A percentile compares a stretch with the other conserved stretches of the same genome.
These are phyloP conservation scores for Leptodermis oblonga DNA, from an alignment of 257 asterid genomes.

Conservation along the genomic window DNA sequence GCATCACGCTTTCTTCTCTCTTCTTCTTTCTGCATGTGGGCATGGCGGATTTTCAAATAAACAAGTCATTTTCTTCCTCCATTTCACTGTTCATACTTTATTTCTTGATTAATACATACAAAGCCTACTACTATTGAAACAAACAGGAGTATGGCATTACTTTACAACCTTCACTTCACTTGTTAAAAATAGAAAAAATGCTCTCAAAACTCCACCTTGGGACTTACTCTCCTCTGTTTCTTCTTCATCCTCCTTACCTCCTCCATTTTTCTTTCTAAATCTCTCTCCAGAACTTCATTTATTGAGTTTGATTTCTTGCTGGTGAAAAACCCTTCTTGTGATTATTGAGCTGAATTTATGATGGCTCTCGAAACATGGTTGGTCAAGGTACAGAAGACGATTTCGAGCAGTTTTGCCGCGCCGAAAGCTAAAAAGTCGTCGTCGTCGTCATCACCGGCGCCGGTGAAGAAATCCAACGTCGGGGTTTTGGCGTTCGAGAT, in stretches of 20 bases:
- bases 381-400: slow-evolving; percentile 54
- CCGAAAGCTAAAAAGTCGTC: not conserved
- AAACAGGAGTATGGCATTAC: too few species aligned
- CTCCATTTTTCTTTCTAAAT: slow-evolving; percentile 31
- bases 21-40: slow-evolving; percentile 10
- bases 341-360: not conserved
- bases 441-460: too few species aligned
- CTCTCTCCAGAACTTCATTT: not conserved
- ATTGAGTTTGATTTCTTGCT: too few species aligned
- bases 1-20: not conserved
- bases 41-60: slow-evolving; percentile 3
- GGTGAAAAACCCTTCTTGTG: not conserved
- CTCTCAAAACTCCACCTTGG: slow-evolving; percentile 24
- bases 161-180: not conserved
- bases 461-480: slow-evolving; percentile 56
- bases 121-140: not conserved
- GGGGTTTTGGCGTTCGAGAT: slow-evolving; percentile 85
- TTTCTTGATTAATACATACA: not conserved
- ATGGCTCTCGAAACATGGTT: slow-evolving; percentile 78
- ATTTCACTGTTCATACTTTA: too few species aligned
- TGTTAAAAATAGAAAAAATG: slow-evolving; percentile 18
- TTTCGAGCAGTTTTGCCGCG: slow-evolving; percentile 36
- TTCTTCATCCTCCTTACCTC: slow-evolving; percentile 12
- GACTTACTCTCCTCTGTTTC: too few species aligned
- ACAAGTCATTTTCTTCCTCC: not conserved